A percentile compares a stretch with the other conserved stretches of the same genome.
phyloP scores from a whole-genome alignment of 805 yeast genomes.

The Brettanomyces anomalus region DNA sequence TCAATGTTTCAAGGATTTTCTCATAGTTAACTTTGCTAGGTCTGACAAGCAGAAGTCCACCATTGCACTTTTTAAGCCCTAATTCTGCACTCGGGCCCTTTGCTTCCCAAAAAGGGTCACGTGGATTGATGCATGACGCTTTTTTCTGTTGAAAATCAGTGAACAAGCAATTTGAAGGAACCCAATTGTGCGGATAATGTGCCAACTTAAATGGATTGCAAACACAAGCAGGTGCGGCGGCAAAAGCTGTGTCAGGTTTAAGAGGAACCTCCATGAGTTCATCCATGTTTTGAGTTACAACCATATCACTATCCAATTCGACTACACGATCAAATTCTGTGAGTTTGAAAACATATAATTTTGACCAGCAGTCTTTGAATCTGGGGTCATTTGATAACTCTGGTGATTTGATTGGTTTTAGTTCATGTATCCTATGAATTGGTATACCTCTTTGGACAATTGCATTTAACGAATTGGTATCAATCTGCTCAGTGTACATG shows the following conservation, averaged over 20 bases:
- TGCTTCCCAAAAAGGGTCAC: conserved; percentile 11
- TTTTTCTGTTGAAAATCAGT: conserved; percentile 27
- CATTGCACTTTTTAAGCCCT: conserved; percentile 45
- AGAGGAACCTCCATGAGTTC: conserved; percentile 43
- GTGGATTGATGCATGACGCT: conserved; percentile 5
- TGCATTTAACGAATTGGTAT: conserved; percentile 29
- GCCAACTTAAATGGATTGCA: conserved; percentile 46
- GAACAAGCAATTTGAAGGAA: conserved; percentile 40
- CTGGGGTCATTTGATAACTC: conserved; percentile 42
- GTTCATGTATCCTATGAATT: conserved; percentile 30
- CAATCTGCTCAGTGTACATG: conserved; percentile 40
- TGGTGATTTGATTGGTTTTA: conserved; percentile 34
- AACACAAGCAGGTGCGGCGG: conserved; percentile 54
- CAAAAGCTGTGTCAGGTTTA: conserved; percentile 31
- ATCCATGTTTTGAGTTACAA: conserved; percentile 48
- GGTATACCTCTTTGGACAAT: conserved; percentile 33
- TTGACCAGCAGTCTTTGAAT: conserved; percentile 55
- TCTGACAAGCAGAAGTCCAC: conserved; percentile 46
- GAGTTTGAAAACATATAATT: conserved; percentile 45
- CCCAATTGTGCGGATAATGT: conserved; percentile 50
- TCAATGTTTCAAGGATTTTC: conserved; percentile 32
- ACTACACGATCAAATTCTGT: conserved; percentile 43
- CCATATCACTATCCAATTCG: conserved; percentile 53
- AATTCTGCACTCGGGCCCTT: conserved; percentile 33
- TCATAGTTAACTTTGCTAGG: conserved; percentile 32